Evolutionary conservation across 352 stramenopile species (phyloP).

Genomic region (Albugo candida): DNA sequence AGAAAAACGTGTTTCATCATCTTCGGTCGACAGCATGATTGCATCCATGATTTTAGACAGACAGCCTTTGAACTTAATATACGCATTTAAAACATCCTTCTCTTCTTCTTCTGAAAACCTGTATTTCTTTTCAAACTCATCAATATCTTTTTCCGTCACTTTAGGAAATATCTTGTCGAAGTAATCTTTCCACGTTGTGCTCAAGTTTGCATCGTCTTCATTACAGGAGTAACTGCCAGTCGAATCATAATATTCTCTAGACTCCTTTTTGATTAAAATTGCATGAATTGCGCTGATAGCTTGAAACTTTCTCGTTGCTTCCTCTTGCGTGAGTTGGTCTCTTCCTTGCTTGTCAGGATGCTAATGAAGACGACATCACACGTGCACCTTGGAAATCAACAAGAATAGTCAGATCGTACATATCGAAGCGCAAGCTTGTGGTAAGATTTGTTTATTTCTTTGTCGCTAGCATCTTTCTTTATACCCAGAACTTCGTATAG

Average conservation of each 20-base stretch:
- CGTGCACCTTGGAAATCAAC: background rate
- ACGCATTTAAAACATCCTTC: constrained; percentile 57
- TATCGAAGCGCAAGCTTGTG: constrained; percentile 50
- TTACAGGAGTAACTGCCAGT: constrained; percentile 38
- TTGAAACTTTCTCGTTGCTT: constrained; percentile 71
- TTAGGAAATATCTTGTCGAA: constrained; percentile 79
- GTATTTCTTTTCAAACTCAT: constrained; percentile 58
- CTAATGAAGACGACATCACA: constrained; percentile 15
- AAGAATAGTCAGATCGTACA: constrained; percentile 12
- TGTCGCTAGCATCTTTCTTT: constrained; percentile 22
- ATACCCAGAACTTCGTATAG: constrained; percentile 70
- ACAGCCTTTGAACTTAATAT: constrained; percentile 53
- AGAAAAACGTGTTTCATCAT: constrained; percentile 44
- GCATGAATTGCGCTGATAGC: constrained; percentile 71
- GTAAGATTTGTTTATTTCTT: constrained; percentile 57
- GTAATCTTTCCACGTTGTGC: constrained; percentile 70
- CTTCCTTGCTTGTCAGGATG: constrained; percentile 78
- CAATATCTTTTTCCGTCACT: constrained; percentile 62
- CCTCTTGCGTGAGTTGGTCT: constrained; percentile 26
- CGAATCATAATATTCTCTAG: constrained; percentile 68
- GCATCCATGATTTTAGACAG: constrained; percentile 64
- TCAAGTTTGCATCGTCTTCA: constrained; percentile 15
- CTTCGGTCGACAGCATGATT: constrained; percentile 77
- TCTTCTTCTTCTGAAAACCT: constrained; percentile 70
- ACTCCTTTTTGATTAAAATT: constrained; percentile 57